Base-by-base conservation (phyloP, 495 filamentous ascomycete genomes). In the Trichoderma parareesei region DNA sequence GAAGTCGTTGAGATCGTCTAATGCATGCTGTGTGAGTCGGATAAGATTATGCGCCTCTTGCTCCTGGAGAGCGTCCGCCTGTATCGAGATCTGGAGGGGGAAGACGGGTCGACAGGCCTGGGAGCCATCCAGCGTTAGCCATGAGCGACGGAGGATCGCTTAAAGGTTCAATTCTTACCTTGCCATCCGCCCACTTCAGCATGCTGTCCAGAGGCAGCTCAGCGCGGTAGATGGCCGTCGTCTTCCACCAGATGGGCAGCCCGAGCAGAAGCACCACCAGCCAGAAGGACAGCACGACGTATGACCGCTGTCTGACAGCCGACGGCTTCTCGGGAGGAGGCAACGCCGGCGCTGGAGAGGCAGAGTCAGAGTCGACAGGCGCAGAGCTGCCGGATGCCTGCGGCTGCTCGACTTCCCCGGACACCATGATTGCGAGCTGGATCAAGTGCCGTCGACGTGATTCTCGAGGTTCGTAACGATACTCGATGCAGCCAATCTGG, bases 241-340 rank as follows among this genome's bases (percentile, higher is more conserved):
- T 98, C 73, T 87, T 86, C 86, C 91, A 91, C 94, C 94, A 98
- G 86, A 96, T 88, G 68, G 94, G 94, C 66, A 98, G 76, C 18
- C 94, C 95, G 18, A 98, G 79, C 41, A 89, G 84, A 35, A 96
- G 72, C 13, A 95, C 91, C 16, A 97, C 86, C 20, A 84, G 79
- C 95, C 94, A 98, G 71, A 98, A 98, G 6, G 94, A 92, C 61
- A 90, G 74, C 69, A 98, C 87, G 57, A 98, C 89, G 63, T 77
- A 80, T 62, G 83, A 82, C 61, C 93, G 87, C 53, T 84, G 82
- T 70, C 82, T 83, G 27, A 90, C 78, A 62, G 87, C 86, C 66
- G 87, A 85, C 46, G 82, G 74, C 63, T 85, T 87, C 75, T 96
- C 93, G 60, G 91, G 88, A 60, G 92, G 88, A 14, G 92, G 91